phyloP scores from a whole-genome alignment of 148 eudicot genomes.

The Persicaria maculosa region DNA sequence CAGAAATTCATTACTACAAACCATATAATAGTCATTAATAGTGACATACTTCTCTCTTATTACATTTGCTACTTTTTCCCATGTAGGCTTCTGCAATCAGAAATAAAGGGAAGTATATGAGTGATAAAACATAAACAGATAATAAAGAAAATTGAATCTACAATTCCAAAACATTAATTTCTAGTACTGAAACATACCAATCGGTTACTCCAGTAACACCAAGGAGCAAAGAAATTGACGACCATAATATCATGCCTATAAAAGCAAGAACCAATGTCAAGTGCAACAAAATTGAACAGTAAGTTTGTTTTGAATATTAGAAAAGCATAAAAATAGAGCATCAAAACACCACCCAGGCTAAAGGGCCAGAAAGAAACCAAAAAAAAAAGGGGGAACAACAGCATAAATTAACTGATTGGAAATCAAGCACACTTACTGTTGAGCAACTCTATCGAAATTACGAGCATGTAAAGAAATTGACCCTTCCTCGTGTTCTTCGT shows the following conservation, averaged over 20 bases:
- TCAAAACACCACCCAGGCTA: background rate
- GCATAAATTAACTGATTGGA: background rate
- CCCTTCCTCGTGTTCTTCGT: conserved; percentile 72
- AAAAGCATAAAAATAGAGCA: conserved; percentile 9
- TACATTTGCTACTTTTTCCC: conserved; percentile 88
- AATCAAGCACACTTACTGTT: conserved; percentile 46
- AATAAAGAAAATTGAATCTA: background rate
- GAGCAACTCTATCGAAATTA: conserved; percentile 70
- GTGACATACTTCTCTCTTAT: conserved; percentile 62
- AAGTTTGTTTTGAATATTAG: background rate
- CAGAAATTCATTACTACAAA: background rate
- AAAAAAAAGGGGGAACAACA: background rate
- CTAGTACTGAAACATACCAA: conserved; percentile 34
- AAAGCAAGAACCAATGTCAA: conserved; percentile 18
- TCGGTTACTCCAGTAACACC: conserved; percentile 88
- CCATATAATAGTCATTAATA: background rate
- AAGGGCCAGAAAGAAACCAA: background rate
- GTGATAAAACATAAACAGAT: background rate
- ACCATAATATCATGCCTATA: conserved; percentile 72
- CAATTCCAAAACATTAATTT: background rate
- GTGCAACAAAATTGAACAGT: background rate
- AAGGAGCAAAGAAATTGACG: conserved; percentile 88
- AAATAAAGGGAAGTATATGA: background rate
- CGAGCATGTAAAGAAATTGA: conserved; percentile 44
- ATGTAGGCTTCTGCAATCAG: conserved; percentile 80